phyloP scores from a whole-genome alignment of 2,329 filamentous ascomycete species.

The Cladophialophora carrionii region DNA sequence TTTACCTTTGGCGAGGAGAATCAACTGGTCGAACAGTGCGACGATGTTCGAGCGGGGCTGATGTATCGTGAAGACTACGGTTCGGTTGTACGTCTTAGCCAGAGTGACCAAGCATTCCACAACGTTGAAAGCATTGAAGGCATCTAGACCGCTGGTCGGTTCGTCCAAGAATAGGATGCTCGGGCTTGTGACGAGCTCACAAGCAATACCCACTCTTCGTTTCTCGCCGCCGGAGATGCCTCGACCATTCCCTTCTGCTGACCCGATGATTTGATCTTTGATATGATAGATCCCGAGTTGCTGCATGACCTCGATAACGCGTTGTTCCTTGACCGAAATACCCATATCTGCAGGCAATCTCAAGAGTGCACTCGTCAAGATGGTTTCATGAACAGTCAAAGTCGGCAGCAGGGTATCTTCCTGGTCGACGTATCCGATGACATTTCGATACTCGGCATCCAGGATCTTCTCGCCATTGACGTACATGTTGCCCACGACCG shows the following conservation, averaged over 20 bases:
- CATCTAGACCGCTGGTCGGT: slow-evolving; percentile 92
- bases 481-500: slow-evolving; percentile 77
- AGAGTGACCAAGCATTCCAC: slow-evolving; percentile 93
- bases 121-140: slow-evolving; percentile 97
- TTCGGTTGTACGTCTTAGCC: slow-evolving; percentile 94
- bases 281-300: slow-evolving; percentile 95
- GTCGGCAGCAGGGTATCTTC: slow-evolving; percentile 97
- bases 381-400: slow-evolving; percentile 95
- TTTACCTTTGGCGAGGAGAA: slow-evolving; percentile 84
- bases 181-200: slow-evolving; percentile 94
- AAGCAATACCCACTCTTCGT: slow-evolving; percentile 92
- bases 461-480: slow-evolving; percentile 90
- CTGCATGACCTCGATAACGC: slow-evolving; percentile 89
- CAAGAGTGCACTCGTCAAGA: slow-evolving; percentile 87
- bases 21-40: slow-evolving; percentile 90
- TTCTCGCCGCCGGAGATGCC: slow-evolving; percentile 98
- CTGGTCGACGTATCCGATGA: slow-evolving; percentile 96
- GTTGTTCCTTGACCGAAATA: slow-evolving; percentile 81
- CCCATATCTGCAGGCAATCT: slow-evolving; percentile 93
- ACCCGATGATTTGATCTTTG: slow-evolving; percentile 91
- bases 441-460: slow-evolving; percentile 83
- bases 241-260: slow-evolving; percentile 88
- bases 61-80: slow-evolving; percentile 97
- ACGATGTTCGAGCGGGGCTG: slow-evolving; percentile 98
- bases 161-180: slow-evolving; percentile 97